A percentile compares a stretch with the other conserved stretches of the same genome.
Conservation (phyloP, 805 yeast species). For the Pichia cabralensis region DNA sequence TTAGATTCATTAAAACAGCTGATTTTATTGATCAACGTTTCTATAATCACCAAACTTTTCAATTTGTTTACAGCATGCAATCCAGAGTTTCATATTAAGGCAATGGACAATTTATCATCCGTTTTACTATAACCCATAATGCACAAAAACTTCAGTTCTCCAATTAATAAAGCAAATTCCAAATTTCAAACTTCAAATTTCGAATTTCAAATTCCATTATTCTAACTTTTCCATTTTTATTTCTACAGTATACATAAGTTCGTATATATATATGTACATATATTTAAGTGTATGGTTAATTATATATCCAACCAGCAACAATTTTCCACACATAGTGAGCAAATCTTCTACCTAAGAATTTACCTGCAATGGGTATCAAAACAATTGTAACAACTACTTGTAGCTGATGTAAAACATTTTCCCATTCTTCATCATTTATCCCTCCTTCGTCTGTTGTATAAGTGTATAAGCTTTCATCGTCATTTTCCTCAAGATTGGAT, state of each 20-base stretch:
- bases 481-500: conserved; percentile 8
- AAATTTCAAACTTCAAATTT: too few species aligned
- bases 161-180: too few species aligned
- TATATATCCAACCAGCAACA: conserved; percentile 17
- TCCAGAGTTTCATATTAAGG: too few species aligned
- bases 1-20: conserved; percentile 14
- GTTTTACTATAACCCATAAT: too few species aligned
- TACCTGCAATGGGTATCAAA: conserved; percentile 57
- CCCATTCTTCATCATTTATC: conserved; percentile 57
- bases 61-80: too few species aligned
- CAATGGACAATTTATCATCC: too few species aligned
- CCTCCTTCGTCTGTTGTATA: conserved; percentile 24
- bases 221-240: too few species aligned
- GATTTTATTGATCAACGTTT: conserved; percentile 20
- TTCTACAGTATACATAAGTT: too few species aligned
- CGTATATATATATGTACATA: conserved; percentile 3
- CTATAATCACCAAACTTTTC: too few species aligned
- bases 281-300: neutral
- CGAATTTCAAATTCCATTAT: too few species aligned
- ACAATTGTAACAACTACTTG: conserved; percentile 49
- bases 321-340: conserved; percentile 31
- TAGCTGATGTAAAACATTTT: conserved; percentile 53
- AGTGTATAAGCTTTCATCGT: conserved; percentile 21
- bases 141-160: too few species aligned
- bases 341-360: conserved; percentile 52